A percentile compares a stretch with the other conserved stretches of the same genome.
These are phyloP conservation scores for Agastache rugosa DNA, from an alignment of 257 asterid species.

Conservation along the genomic window DNA sequence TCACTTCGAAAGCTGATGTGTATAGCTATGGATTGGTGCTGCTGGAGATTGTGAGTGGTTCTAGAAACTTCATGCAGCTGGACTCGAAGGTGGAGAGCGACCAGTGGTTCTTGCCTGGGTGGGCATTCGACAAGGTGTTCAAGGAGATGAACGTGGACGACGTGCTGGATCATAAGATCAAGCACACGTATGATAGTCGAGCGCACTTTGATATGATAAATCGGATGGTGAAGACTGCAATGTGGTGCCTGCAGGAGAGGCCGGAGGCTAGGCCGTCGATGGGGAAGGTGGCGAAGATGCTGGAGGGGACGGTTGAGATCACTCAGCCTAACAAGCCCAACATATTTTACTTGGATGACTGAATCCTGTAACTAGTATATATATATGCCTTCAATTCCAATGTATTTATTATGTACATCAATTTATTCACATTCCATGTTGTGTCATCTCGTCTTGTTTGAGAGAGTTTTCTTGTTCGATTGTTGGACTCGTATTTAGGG, in stretches of 20 bases:
- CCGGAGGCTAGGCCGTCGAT: conserved; percentile 81
- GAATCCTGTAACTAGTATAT: not conserved
- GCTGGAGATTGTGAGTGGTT: conserved; percentile 77
- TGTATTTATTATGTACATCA: not conserved
- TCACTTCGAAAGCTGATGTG: conserved; percentile 85
- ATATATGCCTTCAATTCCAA: not conserved
- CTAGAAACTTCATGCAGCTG: conserved; percentile 57
- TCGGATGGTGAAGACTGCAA: conserved; percentile 85
- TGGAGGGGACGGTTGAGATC: conserved; percentile 88
- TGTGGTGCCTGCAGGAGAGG: conserved; percentile 88
- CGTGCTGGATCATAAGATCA: conserved; percentile 63
- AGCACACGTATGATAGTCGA: conserved; percentile 56
- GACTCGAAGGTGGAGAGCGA: conserved; percentile 64
- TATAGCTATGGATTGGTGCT: conserved; percentile 83
- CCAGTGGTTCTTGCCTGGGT: conserved; percentile 76
- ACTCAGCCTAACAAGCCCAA: conserved; percentile 71
- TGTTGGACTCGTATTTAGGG: no score
- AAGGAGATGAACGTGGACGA: conserved; percentile 78
- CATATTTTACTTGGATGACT: conserved; percentile 57
- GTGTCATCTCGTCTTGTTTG: not conserved
- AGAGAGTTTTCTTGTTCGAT: no score
- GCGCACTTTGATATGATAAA: conserved; percentile 72
- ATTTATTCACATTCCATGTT: not conserved
- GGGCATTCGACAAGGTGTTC: conserved; percentile 84
- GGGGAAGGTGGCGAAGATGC: conserved; percentile 95